Percentiles rank a stretch among this genome's conserved stretches.
phyloP scores from a whole-genome alignment of 495 filamentous ascomycete species.

The Penicillium canariense region DNA sequence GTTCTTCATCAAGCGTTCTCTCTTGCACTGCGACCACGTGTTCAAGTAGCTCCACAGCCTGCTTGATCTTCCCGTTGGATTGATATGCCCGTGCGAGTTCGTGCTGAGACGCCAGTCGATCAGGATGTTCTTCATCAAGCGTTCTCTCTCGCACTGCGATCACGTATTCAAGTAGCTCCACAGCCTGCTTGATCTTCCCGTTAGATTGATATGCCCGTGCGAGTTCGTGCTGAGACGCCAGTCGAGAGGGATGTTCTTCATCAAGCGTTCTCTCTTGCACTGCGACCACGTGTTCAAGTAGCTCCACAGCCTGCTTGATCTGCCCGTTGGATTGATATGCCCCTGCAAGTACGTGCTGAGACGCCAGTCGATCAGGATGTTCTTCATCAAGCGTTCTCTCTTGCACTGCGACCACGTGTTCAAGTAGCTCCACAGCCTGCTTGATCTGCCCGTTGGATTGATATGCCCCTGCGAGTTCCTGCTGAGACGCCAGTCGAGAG shows the following conservation, averaged over 20 bases:
- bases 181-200: neutral
- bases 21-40: neutral
- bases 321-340: neutral
- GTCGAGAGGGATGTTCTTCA: neutral
- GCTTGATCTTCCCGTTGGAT: neutral
- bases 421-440: neutral
- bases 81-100: neutral
- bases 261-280: neutral
- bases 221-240: neutral
- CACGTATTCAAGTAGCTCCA: neutral
- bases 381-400: neutral
- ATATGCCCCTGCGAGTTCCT: neutral
- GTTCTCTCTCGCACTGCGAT: neutral
- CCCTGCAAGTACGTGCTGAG: neutral
- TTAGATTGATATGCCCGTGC: neutral
- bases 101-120: neutral
- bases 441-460: neutral
- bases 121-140: neutral
- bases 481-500: constrained; percentile 1
- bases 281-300: neutral
- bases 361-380: neutral
- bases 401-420: neutral
- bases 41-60: neutral
- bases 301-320: neutral
- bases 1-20: neutral